Base-by-base conservation (phyloP, 768 basidiomycete genomes). In the Russula brevipes region DNA sequence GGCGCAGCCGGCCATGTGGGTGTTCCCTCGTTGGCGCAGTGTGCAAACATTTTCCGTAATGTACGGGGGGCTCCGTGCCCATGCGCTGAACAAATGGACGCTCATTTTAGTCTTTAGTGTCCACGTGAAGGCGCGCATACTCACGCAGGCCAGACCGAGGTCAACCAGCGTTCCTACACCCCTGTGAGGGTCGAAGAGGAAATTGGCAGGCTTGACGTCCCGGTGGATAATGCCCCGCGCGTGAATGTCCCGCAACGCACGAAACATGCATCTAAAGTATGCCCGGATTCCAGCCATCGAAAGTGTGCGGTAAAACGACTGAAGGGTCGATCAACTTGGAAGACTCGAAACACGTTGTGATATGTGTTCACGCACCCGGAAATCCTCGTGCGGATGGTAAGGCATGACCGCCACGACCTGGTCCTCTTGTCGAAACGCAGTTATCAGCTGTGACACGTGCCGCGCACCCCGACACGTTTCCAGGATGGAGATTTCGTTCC, bases 191-290 rank as follows among this genome's bases (percentile, higher is more conserved):
- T 98, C 92, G 73, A 88, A 98, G 41, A 98, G 80, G 73, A 98
- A 98, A 73, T 98, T 98, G 63, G 95, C 96, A 24, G 96, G 95
- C 72, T 98, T 98, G 69, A 98, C 91, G 74, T 98, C 96, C 50
- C 96, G 91, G 73, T 98, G 96, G 56, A 98, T 91, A 69, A 98
- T 88, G 5, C 83, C 84, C 57, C 94, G 81, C 11, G 84, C 77
- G 72, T 98, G 95, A 31, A 94, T 88, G 70, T 96, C 94, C 53
- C 89, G 85, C 58, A 98, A 74, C 3, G 91, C 95, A 47, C 91
- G 88, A 73, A 98, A 86, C 75, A 99, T 84, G 72, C 91, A 94
- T 41, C 89, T 85, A 69, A 98, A 86, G 76, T 98, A 99, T 49
- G 84, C 77, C 71, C 89, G 91, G 54, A 98, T 85, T 24, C 87